Evolutionary conservation across 2,329 filamentous ascomycete genomes (phyloP).

Genomic region (Colletotrichum sp.): DNA sequence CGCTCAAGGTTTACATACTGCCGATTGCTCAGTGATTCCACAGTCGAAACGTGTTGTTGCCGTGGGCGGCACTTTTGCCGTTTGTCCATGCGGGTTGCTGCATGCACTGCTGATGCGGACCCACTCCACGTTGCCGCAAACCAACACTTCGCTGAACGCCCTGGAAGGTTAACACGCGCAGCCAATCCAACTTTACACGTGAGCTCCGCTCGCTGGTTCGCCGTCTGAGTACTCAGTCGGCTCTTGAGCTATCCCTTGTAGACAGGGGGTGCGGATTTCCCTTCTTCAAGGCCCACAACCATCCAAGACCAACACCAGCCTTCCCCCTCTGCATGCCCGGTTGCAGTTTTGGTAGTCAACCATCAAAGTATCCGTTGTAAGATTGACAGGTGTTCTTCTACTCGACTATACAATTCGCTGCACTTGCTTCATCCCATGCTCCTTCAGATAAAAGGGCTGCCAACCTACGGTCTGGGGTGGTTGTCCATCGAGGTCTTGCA

Average conservation of each 20-base stretch:
- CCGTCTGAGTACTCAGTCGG: background rate
- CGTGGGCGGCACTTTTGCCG: background rate
- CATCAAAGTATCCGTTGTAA: background rate
- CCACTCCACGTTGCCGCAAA: background rate
- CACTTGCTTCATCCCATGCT: background rate
- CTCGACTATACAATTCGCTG: background rate
- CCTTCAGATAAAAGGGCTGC: background rate
- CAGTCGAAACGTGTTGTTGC: background rate
- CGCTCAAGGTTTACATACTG: background rate
- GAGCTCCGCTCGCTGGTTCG: background rate
- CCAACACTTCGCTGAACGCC: background rate
- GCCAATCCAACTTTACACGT: background rate
- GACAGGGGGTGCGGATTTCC: background rate
- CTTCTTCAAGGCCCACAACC: background rate
- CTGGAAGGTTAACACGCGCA: background rate
- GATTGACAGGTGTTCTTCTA: background rate
- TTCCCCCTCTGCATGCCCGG: background rate
- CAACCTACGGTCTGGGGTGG: background rate
- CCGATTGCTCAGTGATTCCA: background rate
- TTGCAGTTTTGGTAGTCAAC: background rate
- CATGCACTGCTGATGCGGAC: background rate
- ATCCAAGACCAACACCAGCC: background rate
- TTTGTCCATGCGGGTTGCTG: background rate
- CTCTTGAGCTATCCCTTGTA: background rate
- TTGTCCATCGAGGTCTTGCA: background rate